Evolutionary conservation across 768 basidiomycete genomes (phyloP), one percentile per base, ranked within the genome.

Genomic region (Candolleomyces eurysporus): DNA sequence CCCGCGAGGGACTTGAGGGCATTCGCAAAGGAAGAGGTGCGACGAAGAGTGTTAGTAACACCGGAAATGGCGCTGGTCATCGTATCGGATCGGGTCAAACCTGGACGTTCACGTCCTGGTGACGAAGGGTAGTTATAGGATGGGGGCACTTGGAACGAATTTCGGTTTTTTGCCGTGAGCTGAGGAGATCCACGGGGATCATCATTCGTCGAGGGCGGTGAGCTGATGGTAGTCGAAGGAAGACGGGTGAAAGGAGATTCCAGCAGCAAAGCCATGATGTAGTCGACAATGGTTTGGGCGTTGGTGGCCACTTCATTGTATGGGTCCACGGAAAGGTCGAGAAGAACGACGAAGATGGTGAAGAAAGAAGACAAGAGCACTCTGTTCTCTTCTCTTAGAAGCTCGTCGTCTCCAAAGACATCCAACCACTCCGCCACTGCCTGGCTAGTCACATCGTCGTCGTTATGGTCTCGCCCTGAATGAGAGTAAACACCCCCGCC

Each of bases 241-340:
- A 96, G 82, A 22, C 86, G 78, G 7, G 86, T 85, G 71, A 96
- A 96, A 0, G 94, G 92, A 2, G 92, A 94, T 68, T 96, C 94
- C 11, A 96, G 78, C 13, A 98, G 84, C 4, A 95, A 82, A 2
- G 94, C 94, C 76, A 92, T 88, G 66, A 97, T 84, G 70, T 96
- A 97, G 74, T 99, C 97, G 32, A 94, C 83, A 30, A 96, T 87
- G 0, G 92, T 95, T 68, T 91, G 91, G 0, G 96, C 96, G 68
- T 92, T 86, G 8, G 91, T 87, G 0, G 94, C 91, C 14, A 98
- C 95, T 71, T 98, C 95, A 51, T 89, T 86, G 68, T 96, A 94
- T 0, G 96, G 92, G 68, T 98, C 97, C 10, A 90, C 89, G 0
- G 95, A 93, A 10, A 98, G 82, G 71, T 98, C 96, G 61, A 97